Percentiles rank a stretch among this genome's conserved stretches.
Evolutionary conservation across 2,329 filamentous ascomycete species (phyloP).

Genomic region (Elsinoe perseae): DNA sequence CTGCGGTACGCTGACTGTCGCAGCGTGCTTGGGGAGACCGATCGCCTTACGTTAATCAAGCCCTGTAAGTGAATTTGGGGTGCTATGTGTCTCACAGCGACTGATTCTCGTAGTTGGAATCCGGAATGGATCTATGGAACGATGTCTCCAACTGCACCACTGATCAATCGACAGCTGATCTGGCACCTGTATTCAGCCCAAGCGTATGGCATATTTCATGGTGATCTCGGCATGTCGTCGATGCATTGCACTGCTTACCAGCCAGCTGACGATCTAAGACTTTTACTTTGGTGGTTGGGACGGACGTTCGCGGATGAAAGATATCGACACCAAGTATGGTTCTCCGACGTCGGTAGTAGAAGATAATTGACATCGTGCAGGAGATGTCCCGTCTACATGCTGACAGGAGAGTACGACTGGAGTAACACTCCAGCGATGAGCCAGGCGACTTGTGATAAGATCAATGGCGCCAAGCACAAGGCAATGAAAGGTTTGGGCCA

Average conservation of each 20-base stretch:
- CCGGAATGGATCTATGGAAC: conserved; percentile 44
- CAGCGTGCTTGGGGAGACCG: conserved; percentile 38
- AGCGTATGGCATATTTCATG: conserved; percentile 44
- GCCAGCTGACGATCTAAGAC: conserved; percentile 39
- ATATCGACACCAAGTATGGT: conserved; percentile 38
- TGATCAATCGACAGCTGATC: conserved; percentile 40
- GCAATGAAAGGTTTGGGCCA: conserved; percentile 41
- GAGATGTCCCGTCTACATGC: conserved; percentile 44
- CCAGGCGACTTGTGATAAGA: conserved; percentile 42
- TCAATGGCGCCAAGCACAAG: conserved; percentile 38
- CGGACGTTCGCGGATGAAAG: conserved; percentile 37
- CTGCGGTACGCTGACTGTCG: background rate
- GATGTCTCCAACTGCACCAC: conserved; percentile 41
- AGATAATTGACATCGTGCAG: background rate
- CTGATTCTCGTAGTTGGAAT: conserved; percentile 14
- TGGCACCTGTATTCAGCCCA: conserved; percentile 45
- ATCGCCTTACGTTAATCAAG: conserved; percentile 42
- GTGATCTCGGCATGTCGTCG: background rate
- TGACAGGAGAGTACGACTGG: conserved; percentile 46
- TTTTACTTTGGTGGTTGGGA: conserved; percentile 48
- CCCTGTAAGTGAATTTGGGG: conserved; percentile 32
- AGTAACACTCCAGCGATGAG: conserved; percentile 41
- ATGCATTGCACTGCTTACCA: background rate
- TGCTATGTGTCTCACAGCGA: background rate
- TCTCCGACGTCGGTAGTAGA: no score